Evolutionary conservation across 306 rosid species (phyloP), one percentile per base, ranked within the genome.

Genomic region (Coriaria nepalensis): DNA sequence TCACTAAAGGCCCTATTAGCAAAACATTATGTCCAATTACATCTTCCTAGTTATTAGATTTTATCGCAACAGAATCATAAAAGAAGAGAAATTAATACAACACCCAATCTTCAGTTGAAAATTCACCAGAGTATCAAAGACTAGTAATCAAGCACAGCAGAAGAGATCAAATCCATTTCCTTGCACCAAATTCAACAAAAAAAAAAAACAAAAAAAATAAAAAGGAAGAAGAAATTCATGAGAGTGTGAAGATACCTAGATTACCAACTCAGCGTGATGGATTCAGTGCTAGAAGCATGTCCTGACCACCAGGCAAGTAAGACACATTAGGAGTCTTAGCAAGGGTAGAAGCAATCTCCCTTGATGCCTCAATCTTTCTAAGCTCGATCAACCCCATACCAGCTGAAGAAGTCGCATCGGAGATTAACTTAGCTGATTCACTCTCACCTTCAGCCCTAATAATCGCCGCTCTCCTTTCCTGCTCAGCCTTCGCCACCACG

Each of bases 361-460:
- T 74, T 2, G 93, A 72, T 0, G 97, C 97, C 67, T 90, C 97
- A 11, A 90, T 90, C 75, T 79, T 74, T 69, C 97, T 64, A 0
- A 90, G 80, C 54, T 90, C 93, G 45, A 84, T 84, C 54, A 90
- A 57, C 2, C 86, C 97, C 55, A 45, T 72, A 8, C 95, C 97
- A 1, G 78, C 75, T 0, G 76, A 4, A 0, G 84, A 48, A 0
- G 93, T 90, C 0, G 95, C 95, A 32, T 90, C 95, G 0, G 95
- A 88, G 41, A 88, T 88, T 34, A 84, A 71, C 76, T 84, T 84
- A 0, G 95, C 97, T 3, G 95, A 71, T 39, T 84, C 97, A 37
- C 93, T 81, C 73, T 90, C 95, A 5, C 97, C 95, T 59, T 90
- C 93, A 0, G 95, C 95, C 37, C 93, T 60, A n/a, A 81, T 84